These are phyloP conservation scores for Podospora appendiculata DNA, from an alignment of 495 filamentous ascomycete species.

Conservation along the genomic window DNA sequence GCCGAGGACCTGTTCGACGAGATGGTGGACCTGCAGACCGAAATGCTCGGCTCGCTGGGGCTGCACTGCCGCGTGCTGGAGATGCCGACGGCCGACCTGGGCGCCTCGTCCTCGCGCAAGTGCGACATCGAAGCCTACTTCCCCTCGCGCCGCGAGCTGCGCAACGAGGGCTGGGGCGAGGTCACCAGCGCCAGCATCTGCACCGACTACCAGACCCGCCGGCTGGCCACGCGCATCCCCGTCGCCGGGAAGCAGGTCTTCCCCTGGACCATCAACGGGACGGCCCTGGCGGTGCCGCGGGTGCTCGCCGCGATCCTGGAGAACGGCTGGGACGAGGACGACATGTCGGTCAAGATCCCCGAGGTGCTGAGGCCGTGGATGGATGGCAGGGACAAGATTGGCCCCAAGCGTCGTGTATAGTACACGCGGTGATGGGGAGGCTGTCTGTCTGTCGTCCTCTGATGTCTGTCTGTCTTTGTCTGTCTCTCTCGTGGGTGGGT, in stretches of 20 bases:
- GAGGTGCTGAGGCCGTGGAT: constrained; percentile 74
- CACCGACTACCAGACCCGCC: constrained; percentile 86
- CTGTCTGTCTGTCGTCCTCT: background rate
- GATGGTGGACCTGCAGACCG: constrained; percentile 76
- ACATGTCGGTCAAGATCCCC: constrained; percentile 59
- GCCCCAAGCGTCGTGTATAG: constrained; percentile 21
- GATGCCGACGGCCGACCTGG: constrained; percentile 84
- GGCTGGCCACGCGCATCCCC: constrained; percentile 65
- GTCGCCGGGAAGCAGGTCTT: constrained; percentile 45
- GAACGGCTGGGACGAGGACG: constrained; percentile 74
- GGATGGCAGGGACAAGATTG: constrained; percentile 64
- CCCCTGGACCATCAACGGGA: constrained; percentile 88
- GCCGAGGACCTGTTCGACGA: constrained; percentile 63
- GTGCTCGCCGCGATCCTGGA: constrained; percentile 89
- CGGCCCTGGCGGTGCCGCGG: constrained; percentile 83
- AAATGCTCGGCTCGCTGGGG: constrained; percentile 65
- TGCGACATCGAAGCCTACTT: constrained; percentile 91
- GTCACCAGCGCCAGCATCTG: constrained; percentile 86
- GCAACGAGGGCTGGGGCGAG: constrained; percentile 85
- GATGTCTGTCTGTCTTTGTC: too few relatives aligned
- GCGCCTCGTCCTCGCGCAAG: constrained; percentile 79
- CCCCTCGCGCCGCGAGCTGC: constrained; percentile 59
- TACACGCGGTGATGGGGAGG: background rate
- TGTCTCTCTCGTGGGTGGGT: too few relatives aligned
- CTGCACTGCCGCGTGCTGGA: constrained; percentile 87